phyloP scores from a whole-genome alignment of 75 land plant species.

The Cupressus sempervirens region DNA sequence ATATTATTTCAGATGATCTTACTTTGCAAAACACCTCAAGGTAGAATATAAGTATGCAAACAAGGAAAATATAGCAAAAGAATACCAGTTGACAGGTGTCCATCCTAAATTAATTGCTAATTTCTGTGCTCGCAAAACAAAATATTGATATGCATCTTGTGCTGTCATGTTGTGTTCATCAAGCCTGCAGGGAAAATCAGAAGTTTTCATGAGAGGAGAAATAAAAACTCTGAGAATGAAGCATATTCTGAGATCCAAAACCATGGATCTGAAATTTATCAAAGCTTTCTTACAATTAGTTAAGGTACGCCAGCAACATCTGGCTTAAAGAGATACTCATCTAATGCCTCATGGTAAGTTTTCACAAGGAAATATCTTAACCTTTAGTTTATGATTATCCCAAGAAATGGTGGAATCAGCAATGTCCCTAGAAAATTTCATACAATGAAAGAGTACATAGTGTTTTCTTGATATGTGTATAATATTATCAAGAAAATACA shows the following conservation, averaged over 20 bases:
- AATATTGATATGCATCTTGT: constrained; percentile 73
- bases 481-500: neutral
- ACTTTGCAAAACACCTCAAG: neutral
- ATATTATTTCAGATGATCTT: neutral
- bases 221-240: neutral
- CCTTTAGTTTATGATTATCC: neutral
- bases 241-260: neutral
- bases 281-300: neutral
- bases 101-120: constrained; percentile 64
- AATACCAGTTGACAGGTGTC: constrained; percentile 95
- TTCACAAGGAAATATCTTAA: neutral
- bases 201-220: neutral
- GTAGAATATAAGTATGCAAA: neutral
- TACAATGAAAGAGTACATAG: neutral
- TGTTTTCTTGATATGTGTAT: neutral
- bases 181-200: constrained; percentile 52
- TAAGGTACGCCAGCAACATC: neutral
- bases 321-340: neutral
- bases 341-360: neutral
- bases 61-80: neutral
- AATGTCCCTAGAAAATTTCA: neutral
- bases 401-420: neutral
- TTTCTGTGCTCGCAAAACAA: constrained; percentile 81
- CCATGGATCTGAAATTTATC: neutral
- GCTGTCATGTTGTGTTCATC: constrained; percentile 59